Base-by-base conservation (phyloP, 176 grass and related monocot species). In the Paspalum vaginatum region DNA sequence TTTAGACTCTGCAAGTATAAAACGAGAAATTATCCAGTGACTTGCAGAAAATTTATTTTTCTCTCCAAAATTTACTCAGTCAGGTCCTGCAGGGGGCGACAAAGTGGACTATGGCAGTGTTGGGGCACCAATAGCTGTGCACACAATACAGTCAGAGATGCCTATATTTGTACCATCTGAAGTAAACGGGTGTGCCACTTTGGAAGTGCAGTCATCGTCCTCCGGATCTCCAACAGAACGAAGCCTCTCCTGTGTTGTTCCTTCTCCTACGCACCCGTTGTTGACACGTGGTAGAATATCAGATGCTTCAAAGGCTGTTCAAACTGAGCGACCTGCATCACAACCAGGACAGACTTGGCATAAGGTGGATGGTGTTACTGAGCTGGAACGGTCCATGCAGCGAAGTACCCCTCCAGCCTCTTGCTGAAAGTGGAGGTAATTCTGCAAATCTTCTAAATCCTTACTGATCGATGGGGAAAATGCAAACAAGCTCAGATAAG, bases 31-130 rank as follows among this genome's bases (percentile, higher is more conserved):
- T 61, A 53, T 78, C 74, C 61, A 38, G 20, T 61, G 21, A 20
- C 76, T 52, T 74, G 66, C 70, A 61, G 78, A 79, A 82, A 72
- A 87, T 85, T 85, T 70, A 77, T 85, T 76, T 5, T 65, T 37
- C 60, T 65, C 75, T 79, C 80, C 77, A 68, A 83, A 84, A 91
- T 94, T 69, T 94, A 88, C 81, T 74, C 88, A 91, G 92, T 87
- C 86, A 91, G 92, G 83, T 86, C 87, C 75, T 86, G 86, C 79
- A 77, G 89, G 87, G 72, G 87, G 76, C 41, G 37, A 89, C 52
- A 84, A 87, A 79, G 46, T 58, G 65, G 81, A 86, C 56, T 26
- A 79, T 47, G 65, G 76, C 59, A 81, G 74, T 68, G 46, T 49
- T 4, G 61, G 69, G 41, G 70, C 43, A 54, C 42, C 85, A 63